Base-by-base conservation (phyloP, 169 alveolate species). In the Besnoitia besnoiti region DNA sequence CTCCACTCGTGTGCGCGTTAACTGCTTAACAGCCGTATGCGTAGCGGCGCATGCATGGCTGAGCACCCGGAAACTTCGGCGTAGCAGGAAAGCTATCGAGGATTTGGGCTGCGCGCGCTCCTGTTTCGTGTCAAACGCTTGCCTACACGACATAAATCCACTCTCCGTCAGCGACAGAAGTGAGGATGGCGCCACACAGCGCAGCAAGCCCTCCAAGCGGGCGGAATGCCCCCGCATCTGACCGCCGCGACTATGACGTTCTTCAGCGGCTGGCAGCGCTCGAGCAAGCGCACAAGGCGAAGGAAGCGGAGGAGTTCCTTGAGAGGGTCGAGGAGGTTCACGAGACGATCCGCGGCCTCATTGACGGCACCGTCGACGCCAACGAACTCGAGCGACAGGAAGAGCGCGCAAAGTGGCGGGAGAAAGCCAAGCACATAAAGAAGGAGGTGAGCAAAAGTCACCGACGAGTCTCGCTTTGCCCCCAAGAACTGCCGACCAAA, bases 371-470 rank as follows among this genome's bases (percentile, higher is more conserved):
- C 33, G 30, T 77, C 55, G 87, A 77, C 47, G 87, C 87, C 10
- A 55, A 51, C 49, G 87, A 39, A 42, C 87, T 77, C 40, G 87
- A 77, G 55, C 49, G 87, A 30, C 87, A 77, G 30, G 61, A 77
- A 37, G 61, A 77, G 30, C 40, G 87, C 50, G 87, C 35, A 39
- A 42, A 2, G 14, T 77, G 5, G 87, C 87, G 87, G 10, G 59
- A 39, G 87, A 51, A 55, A 24, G 87, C 87, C 37, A 77, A 77
- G 87, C 44, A 77, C 19, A 77, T 77, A 12, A 37, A 35, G 39
- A 77, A 77, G 55, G 87, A 77, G 87, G 87, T 77, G 40, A 44
- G 87, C 61, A 55, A n/a, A n/a, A n/a, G n/a, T n/a, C n/a, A n/a
- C n/a, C n/a, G n/a, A n/a, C n/a, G n/a, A n/a, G n/a, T n/a, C n/a